A percentile compares a stretch with the other conserved stretches of the same genome.
phyloP scores from a whole-genome alignment of 805 yeast species.

The Kodamaea neixiangensis region DNA sequence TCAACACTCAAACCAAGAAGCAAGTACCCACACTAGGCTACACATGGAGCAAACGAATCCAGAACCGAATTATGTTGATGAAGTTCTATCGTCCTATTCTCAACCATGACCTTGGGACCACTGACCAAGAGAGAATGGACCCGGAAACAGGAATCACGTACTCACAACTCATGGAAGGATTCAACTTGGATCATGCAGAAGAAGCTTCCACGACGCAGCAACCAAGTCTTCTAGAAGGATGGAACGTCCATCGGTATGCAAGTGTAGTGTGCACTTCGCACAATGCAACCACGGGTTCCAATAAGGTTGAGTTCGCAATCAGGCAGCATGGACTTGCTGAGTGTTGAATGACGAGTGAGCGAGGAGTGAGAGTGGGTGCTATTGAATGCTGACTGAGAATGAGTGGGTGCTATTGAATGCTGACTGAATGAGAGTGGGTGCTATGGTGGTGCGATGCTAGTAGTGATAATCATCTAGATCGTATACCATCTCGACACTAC shows the following conservation, averaged over 20 bases:
- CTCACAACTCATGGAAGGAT: slow-evolving; percentile 15
- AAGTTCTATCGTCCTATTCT: slow-evolving; percentile 31
- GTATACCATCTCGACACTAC: too few species aligned
- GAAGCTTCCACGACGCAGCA: not conserved
- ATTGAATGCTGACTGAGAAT: too few species aligned
- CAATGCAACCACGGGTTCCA: slow-evolving; percentile 5
- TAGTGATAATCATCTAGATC: too few species aligned
- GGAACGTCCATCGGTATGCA: slow-evolving; percentile 28
- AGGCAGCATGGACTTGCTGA: slow-evolving; percentile 15
- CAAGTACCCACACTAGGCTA: slow-evolving; percentile 37
- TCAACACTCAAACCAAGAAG: slow-evolving; percentile 16
- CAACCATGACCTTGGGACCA: slow-evolving; percentile 4
- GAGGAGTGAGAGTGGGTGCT: too few species aligned
- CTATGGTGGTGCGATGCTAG: too few species aligned
- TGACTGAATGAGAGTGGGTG: too few species aligned
- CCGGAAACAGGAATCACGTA: slow-evolving; percentile 18
- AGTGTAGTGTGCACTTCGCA: slow-evolving; percentile 7
- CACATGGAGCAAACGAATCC: slow-evolving; percentile 31
- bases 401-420: too few species aligned
- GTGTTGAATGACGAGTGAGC: too few species aligned
- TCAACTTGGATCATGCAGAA: slow-evolving; percentile 1
- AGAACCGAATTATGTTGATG: slow-evolving; percentile 27
- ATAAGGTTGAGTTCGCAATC: slow-evolving; percentile 20
- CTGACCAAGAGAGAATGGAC: slow-evolving; percentile 10
- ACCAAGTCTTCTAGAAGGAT: slow-evolving; percentile 20